Percentiles rank a stretch among this genome's conserved stretches.
These are phyloP conservation scores for Leucocoprinus leucothites DNA, from an alignment of 768 basidiomycete species.

Conservation along the genomic window DNA sequence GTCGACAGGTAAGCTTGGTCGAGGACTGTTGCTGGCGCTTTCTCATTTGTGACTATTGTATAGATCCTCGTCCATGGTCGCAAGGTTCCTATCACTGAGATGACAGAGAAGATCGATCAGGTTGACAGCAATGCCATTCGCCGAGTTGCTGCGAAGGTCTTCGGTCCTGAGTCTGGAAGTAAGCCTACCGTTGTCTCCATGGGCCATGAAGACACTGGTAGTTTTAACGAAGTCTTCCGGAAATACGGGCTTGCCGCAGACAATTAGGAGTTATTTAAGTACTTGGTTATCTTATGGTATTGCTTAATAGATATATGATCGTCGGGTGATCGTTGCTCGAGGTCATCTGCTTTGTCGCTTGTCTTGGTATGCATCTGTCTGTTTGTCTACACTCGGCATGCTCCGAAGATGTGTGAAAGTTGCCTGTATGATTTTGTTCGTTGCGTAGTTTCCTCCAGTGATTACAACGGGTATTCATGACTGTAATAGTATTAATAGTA, in stretches of 20 bases:
- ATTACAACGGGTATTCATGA: no score
- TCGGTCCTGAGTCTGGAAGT: constrained; percentile 59
- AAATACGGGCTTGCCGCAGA: constrained; percentile 62
- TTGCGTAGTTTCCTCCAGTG: neutral
- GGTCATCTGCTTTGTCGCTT: no score
- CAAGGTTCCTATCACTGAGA: constrained; percentile 85
- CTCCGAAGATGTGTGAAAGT: no score
- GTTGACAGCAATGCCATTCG: constrained; percentile 69
- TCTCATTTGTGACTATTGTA: neutral
- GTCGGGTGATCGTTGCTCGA: neutral
- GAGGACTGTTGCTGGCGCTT: no score
- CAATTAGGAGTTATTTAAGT: constrained; percentile 9
- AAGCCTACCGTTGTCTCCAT: constrained; percentile 80
- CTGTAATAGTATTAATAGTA: neutral
- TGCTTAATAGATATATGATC: neutral
- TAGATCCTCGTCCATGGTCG: constrained; percentile 84
- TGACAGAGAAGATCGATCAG: constrained; percentile 82
- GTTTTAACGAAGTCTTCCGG: constrained; percentile 57
- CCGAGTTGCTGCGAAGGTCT: constrained; percentile 73
- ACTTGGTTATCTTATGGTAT: neutral
- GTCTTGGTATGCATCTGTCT: no score
- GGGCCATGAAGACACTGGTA: constrained; percentile 76
- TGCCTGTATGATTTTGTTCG: no score
- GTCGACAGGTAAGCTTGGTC: constrained; percentile 62
- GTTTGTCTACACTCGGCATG: no score